A percentile compares a stretch with the other conserved stretches of the same genome.
Evolutionary conservation across 768 basidiomycete species (phyloP).

Genomic region (Imleria badia): DNA sequence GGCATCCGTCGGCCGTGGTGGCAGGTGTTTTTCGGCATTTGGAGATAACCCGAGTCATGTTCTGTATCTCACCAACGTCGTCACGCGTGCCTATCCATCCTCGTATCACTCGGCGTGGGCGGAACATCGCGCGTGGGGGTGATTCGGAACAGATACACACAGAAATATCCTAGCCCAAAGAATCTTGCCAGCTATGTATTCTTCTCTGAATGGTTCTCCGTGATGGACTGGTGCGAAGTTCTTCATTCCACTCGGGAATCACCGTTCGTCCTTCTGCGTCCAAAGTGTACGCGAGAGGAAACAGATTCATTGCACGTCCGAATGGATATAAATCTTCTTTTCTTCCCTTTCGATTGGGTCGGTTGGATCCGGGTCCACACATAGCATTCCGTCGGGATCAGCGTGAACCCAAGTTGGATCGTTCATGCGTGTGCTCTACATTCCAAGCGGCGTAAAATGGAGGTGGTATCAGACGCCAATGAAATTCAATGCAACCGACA

Average conservation of each 20-base stretch:
- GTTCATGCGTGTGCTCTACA: background rate
- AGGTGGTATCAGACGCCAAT: background rate
- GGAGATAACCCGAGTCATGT: conserved; percentile 34
- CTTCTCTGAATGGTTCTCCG: background rate
- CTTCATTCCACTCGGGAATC: background rate
- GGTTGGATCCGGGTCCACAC: background rate
- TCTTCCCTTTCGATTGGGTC: background rate
- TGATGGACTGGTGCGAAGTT: too few species aligned
- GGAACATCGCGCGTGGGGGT: background rate
- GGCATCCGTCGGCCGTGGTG: conserved; percentile 83
- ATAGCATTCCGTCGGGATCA: conserved; percentile 1
- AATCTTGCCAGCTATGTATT: background rate
- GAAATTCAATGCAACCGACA: background rate
- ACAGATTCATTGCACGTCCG: background rate
- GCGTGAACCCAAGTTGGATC: background rate
- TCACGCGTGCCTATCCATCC: background rate
- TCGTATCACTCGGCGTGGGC: background rate
- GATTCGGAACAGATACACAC: conserved; percentile 4
- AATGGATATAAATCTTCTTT: background rate
- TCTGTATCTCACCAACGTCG: background rate
- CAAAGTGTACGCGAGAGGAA: background rate
- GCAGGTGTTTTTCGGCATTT: conserved; percentile 79
- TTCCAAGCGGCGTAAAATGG: background rate
- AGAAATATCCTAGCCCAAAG: conserved; percentile 1
- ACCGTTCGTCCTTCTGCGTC: background rate